A percentile compares a stretch with the other conserved stretches of the same genome.
Conservation (phyloP, 768 basidiomycete genomes). For the Stropharia rugosoannulata region DNA sequence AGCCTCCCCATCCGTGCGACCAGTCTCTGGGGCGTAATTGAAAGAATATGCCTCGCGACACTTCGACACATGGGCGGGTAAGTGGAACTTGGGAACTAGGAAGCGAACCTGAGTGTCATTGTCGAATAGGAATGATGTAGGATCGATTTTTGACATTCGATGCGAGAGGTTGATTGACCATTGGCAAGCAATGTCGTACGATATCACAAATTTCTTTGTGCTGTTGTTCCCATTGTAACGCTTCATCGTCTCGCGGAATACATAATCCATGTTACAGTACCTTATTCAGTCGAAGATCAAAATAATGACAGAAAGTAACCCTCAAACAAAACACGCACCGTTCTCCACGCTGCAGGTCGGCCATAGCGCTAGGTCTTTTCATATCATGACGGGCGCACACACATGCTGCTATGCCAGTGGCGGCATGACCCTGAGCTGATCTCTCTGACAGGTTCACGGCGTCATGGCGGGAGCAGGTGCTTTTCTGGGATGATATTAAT, state of each 20-base stretch:
- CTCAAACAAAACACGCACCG: background rate
- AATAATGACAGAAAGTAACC: background rate
- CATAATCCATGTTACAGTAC: background rate
- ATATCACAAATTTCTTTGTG: too few relatives aligned
- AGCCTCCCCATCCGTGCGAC: constrained; percentile 31
- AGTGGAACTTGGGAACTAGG: constrained; percentile 28
- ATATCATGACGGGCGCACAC: background rate
- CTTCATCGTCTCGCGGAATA: background rate
- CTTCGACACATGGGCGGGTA: constrained; percentile 18
- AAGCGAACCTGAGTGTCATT: background rate
- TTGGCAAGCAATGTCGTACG: background rate
- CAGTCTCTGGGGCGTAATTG: constrained; percentile 20
- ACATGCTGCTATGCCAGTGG: background rate
- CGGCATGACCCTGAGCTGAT: background rate
- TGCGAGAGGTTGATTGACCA: background rate
- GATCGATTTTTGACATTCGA: background rate
- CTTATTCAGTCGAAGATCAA: background rate
- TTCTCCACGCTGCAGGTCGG: background rate
- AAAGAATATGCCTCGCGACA: constrained; percentile 22
- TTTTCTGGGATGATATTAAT: constrained; percentile 18
- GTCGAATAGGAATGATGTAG: background rate
- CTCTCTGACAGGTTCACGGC: background rate
- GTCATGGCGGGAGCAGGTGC: constrained; percentile 24
- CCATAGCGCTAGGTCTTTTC: background rate
- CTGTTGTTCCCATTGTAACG: background rate